Base-by-base conservation (phyloP, 176 grass and related monocot species). In the Tuctoria greenei region DNA sequence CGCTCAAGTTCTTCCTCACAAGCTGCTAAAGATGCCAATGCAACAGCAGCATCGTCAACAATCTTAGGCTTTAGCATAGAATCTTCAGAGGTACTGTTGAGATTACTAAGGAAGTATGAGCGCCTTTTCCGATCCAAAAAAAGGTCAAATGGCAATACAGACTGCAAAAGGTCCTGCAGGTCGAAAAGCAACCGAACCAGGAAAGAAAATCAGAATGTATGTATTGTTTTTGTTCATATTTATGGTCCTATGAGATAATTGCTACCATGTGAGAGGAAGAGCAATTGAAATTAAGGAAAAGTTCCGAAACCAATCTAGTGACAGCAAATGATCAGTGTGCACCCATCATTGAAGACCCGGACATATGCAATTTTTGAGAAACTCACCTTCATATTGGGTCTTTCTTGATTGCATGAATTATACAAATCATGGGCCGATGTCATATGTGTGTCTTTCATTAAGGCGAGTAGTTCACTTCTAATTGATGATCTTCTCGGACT, bases 1-100 rank as follows among this genome's bases (percentile, higher is more conserved):
- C 73, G 79, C 85, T 98, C 86, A 89, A 98, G 91, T 69, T 93
- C 88, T 83, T 94, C 95, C 86, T 98, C 95, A 79, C 95, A 98
- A 84, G 82, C 87, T 69, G 82, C 88, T 84, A 98, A 93, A 58
- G 91, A 92, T 79, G 95, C 89, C 83, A 94, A 84, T 66, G 89
- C 95, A 81, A 86, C 79, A 52, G 78, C 91, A 49, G 91, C 86
- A 45, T 74, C 86, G 43, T 86, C 88, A 38, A 92, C 79, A 90
- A 86, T 82, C 76, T 93, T 92, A 81, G 89, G 81, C 47, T 79
- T 91, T 66, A 39, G 68, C 72, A 80, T 67, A 45, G 88, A 67
- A 68, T 69, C 83, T 83, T 75, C 89, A 84, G 92, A 93, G 81
- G 64, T 88, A 77, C 82, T 92, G 41, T 86, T 88, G 58, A 98